phyloP scores from a whole-genome alignment of 495 filamentous ascomycete species.

The Pseudevernia furfuracea region DNA sequence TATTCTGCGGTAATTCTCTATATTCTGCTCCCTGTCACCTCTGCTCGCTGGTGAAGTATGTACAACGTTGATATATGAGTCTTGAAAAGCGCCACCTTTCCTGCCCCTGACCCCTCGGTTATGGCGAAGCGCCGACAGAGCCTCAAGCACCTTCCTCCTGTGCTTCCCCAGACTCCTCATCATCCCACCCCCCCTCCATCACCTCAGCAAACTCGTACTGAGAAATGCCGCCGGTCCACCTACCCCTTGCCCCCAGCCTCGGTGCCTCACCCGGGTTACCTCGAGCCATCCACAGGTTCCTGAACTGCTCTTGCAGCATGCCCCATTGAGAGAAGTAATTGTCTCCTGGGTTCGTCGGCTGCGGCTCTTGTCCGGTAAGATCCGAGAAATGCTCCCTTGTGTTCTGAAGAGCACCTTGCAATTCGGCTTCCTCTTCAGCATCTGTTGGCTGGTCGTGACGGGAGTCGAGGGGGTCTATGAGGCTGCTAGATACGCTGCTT shows the following conservation, averaged over 20 bases:
- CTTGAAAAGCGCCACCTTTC: background rate
- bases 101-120: background rate
- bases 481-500: conserved; percentile 1
- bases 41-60: background rate
- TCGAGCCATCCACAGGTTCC: background rate
- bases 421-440: background rate
- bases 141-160: background rate
- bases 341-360: background rate
- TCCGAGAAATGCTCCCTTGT: background rate
- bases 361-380: background rate
- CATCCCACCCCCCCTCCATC: background rate
- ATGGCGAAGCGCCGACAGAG: background rate
- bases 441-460: background rate
- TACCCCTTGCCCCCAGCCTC: background rate
- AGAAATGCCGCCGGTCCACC: conserved; percentile 3
- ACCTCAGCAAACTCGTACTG: background rate
- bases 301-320: conserved; percentile 1
- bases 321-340: conserved; percentile 6
- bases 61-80: background rate
- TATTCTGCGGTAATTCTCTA: background rate
- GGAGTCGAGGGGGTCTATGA: background rate
- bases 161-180: background rate
- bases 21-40: background rate
- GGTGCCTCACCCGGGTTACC: background rate
- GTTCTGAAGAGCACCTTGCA: background rate